These are phyloP conservation scores for Ramaria sp. DNA, from an alignment of 768 basidiomycete species.

Conservation along the genomic window DNA sequence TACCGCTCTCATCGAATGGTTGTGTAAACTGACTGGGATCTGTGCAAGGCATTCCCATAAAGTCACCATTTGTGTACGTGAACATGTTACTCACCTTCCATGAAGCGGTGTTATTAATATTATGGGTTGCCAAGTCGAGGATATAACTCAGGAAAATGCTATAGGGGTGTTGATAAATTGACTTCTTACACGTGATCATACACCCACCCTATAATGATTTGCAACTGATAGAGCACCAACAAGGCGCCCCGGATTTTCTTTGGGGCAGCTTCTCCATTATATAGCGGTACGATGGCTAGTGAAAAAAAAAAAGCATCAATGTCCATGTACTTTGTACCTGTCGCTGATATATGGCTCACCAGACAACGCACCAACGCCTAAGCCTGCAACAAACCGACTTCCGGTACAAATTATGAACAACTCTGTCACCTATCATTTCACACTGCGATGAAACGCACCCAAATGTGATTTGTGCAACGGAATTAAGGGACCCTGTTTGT, in stretches of 20 bases:
- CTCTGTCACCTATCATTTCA: not conserved
- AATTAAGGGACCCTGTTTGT: conserved; percentile 53
- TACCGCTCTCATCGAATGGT: not conserved
- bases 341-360: conserved; percentile 26
- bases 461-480: conserved; percentile 54
- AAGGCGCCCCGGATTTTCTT: conserved; percentile 62
- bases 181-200: not conserved
- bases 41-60: not conserved
- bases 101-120: conserved; percentile 43
- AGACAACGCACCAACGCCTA: conserved; percentile 68
- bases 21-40: conserved; percentile 29
- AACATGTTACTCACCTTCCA: conserved; percentile 35
- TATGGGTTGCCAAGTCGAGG: conserved; percentile 56
- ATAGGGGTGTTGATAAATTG: not conserved
- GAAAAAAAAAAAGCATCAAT: conserved; percentile 38
- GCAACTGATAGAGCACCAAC: conserved; percentile 66
- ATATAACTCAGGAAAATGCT: conserved; percentile 69
- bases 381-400: conserved; percentile 60
- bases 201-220: conserved; percentile 58
- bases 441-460: conserved; percentile 21
- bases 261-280: conserved; percentile 72
- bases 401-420: not conserved
- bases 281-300: conserved; percentile 29
- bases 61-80: not conserved
- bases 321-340: conserved; percentile 8